Evolutionary conservation across 768 basidiomycete species (phyloP).

Genomic region (Calocybe cyanea): DNA sequence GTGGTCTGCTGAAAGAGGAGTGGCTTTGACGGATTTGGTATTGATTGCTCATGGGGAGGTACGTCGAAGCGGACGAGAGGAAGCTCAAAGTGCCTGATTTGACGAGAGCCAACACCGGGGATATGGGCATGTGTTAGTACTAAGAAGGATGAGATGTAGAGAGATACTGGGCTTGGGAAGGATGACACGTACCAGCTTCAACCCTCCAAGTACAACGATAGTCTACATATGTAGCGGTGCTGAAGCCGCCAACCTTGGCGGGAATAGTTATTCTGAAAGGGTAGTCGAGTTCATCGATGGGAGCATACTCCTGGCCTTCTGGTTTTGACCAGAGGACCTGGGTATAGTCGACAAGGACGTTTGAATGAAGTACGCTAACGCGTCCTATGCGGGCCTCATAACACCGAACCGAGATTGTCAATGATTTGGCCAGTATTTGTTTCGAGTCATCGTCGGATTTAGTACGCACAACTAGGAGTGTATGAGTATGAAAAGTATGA

Average conservation of each 20-base stretch:
- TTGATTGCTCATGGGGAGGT: conserved; percentile 37
- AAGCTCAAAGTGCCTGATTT: conserved; percentile 68
- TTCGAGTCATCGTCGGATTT: conserved; percentile 68
- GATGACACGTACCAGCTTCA: conserved; percentile 61
- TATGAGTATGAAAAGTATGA: conserved; percentile 10
- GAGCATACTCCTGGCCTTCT: conserved; percentile 50
- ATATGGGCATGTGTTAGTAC: conserved; percentile 69
- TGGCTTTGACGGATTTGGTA: conserved; percentile 32
- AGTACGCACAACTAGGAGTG: conserved; percentile 58
- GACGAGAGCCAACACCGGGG: conserved; percentile 61
- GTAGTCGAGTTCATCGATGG: conserved; percentile 61
- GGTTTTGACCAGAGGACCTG: conserved; percentile 69
- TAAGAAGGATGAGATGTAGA: conserved; percentile 25
- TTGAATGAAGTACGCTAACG: conserved; percentile 52
- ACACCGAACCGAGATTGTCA: conserved; percentile 76
- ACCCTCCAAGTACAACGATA: conserved; percentile 81
- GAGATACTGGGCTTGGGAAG: conserved; percentile 10
- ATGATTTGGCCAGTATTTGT: conserved; percentile 58
- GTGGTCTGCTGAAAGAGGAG: conserved; percentile 38
- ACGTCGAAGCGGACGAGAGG: conserved; percentile 68
- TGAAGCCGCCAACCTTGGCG: conserved; percentile 55
- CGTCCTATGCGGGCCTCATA: conserved; percentile 74
- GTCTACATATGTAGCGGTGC: conserved; percentile 69
- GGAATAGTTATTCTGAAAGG: conserved; percentile 74
- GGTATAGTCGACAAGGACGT: conserved; percentile 64